phyloP scores from a whole-genome alignment of 805 yeast species.

The Wickerhamomyces bisporus region DNA sequence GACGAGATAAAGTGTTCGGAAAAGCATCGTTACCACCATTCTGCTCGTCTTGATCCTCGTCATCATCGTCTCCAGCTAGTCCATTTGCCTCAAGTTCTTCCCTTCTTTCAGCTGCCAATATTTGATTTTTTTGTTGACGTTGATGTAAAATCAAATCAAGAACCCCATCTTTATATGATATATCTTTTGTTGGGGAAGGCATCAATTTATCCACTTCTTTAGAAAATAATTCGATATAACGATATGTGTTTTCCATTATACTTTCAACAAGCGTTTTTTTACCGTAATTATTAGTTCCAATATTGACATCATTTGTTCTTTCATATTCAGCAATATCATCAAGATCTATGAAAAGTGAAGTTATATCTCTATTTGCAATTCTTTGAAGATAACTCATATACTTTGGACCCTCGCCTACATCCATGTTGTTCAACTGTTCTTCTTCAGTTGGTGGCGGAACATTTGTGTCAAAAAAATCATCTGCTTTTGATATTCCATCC shows the following conservation, averaged over 20 bases:
- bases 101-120: conserved; percentile 60
- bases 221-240: conserved; percentile 74
- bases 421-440: conserved; percentile 22
- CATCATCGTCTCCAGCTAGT: conserved; percentile 23
- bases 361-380: conserved; percentile 76
- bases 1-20: conserved; percentile 81
- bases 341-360: conserved; percentile 67
- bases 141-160: conserved; percentile 90
- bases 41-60: conserved; percentile 24
- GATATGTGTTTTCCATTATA: conserved; percentile 68
- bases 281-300: conserved; percentile 18
- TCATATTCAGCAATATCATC: conserved; percentile 80
- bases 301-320: conserved; percentile 31
- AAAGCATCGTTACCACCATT: conserved; percentile 51
- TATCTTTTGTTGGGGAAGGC: conserved; percentile 82
- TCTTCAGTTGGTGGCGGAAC: conserved; percentile 20
- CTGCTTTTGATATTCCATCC: conserved; percentile 25
- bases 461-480: conserved; percentile 31
- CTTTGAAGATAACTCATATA: conserved; percentile 70
- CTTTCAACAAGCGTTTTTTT: conserved; percentile 44
- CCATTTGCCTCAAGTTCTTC: conserved; percentile 50
- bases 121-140: conserved; percentile 75
- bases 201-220: conserved; percentile 70
- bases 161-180: conserved; percentile 81
- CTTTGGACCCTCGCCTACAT: conserved; percentile 49